Base-by-base conservation (phyloP, 139 green algal species). In the Nannochloris sp. region DNA sequence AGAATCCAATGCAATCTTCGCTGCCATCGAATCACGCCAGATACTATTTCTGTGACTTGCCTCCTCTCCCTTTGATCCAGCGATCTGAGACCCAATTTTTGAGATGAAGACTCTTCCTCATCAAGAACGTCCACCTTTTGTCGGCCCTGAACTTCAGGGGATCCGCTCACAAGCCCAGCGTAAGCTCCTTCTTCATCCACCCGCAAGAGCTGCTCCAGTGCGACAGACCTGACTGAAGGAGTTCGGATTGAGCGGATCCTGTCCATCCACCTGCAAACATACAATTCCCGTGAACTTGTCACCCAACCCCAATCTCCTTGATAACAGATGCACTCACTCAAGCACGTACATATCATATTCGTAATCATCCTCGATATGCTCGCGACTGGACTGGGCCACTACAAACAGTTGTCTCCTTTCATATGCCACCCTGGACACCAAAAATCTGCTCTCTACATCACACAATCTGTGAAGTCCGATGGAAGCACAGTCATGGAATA, bases 131-230 rank as follows among this genome's bases (percentile, higher is more conserved):
- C 40, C 20, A 31, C 20, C 9, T 9, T 64, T 17, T 57, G n/a
- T 29, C 14, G 16, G 25, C 11, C 40, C 36, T 23, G 17, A 25
- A 53, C 46, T 11, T 23, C 46, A 2, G 74, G 65, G 1, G 71
- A 69, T 9, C 81, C 81, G 30, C 65, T 70, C 17, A 88, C 79
- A 6, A 84, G 70, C 0, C 72, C 77, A 0, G 60, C 62, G 30
- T 74, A 90, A 0, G 79, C 82, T 4, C 79, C 84, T 43, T 83
- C 77, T 28, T 76, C 49, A 57, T 85, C 82, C 2, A 90, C 71
- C 1, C 82, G 76, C 23, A 90, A 33, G 49, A 89, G 71, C 77
- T 89, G 73, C 63, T 44, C 31, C 57, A 78, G 49, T 9, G 71
- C 68, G 23, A 61, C 61, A 11, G 58, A 59, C 12, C 68, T 63